phyloP scores from a whole-genome alignment of 768 basidiomycete genomes.

The Leccinum ochraceum region DNA sequence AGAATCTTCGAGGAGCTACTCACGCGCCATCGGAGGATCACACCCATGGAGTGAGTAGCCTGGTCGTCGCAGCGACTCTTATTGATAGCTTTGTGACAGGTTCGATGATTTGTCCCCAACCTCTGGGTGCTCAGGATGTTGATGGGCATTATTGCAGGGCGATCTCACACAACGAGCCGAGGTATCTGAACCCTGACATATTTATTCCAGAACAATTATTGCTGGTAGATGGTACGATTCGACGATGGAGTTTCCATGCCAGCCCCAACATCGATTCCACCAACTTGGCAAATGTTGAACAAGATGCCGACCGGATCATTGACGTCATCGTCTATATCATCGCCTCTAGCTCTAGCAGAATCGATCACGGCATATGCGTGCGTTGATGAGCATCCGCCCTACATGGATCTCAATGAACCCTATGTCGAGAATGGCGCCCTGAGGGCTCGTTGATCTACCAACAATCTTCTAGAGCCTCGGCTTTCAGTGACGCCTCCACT shows the following conservation, averaged over 20 bases:
- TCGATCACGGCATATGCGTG: constrained; percentile 75
- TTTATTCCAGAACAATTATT: too few species aligned
- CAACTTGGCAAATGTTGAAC: constrained; percentile 41
- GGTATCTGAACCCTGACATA: too few species aligned
- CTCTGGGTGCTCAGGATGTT: too few species aligned
- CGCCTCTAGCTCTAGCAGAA: constrained; percentile 80
- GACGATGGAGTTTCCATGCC: constrained; percentile 32
- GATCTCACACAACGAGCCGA: too few species aligned
- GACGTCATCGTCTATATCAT: constrained; percentile 86
- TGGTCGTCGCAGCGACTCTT: too few species aligned
- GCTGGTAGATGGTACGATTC: too few species aligned
- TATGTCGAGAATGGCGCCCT: constrained; percentile 42
- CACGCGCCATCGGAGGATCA: too few species aligned
- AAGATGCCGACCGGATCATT: constrained; percentile 76
- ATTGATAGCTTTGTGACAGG: too few species aligned
- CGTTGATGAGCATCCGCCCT: constrained; percentile 60
- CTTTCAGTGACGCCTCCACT: constrained; percentile 73
- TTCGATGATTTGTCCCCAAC: too few species aligned
- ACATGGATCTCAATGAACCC: constrained; percentile 65
- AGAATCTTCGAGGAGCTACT: too few species aligned
- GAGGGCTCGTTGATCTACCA: constrained; percentile 64
- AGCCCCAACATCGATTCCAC: constrained; percentile 45
- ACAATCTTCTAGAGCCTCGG: constrained; percentile 64
- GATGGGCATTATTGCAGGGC: too few species aligned
- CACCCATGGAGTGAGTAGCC: too few species aligned